These are phyloP conservation scores for Neurospora africana DNA, from an alignment of 495 filamentous ascomycete genomes.

Conservation along the genomic window DNA sequence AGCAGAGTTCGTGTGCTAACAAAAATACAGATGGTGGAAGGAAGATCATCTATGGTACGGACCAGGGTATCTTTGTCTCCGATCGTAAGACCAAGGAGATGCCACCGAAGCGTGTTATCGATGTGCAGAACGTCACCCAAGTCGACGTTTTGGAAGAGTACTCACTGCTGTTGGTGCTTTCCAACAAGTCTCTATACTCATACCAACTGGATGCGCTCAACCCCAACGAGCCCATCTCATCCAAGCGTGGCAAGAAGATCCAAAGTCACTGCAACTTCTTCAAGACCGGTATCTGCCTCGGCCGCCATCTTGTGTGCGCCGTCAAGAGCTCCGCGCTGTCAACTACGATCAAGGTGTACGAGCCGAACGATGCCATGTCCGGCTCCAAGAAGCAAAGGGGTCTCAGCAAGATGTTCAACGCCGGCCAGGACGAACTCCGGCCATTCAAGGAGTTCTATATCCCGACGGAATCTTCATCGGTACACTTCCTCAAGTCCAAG, in stretches of 20 bases:
- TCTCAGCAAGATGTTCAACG: conserved; percentile 87
- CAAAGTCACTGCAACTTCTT: conserved; percentile 96
- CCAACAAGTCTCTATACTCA: conserved; percentile 81
- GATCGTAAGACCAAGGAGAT: conserved; percentile 70
- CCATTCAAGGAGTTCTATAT: conserved; percentile 99
- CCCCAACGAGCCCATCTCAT: conserved; percentile 62
- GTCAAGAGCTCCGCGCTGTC: conserved; percentile 85
- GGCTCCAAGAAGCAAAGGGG: conserved; percentile 86
- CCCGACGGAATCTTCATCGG: conserved; percentile 87
- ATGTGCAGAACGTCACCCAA: conserved; percentile 80
- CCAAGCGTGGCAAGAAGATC: conserved; percentile 92
- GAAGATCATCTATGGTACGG: conserved; percentile 88
- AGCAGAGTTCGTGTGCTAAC: conserved; percentile 21
- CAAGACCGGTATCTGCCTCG: conserved; percentile 89
- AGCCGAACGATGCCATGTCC: conserved; percentile 84
- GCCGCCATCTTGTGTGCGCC: conserved; percentile 86
- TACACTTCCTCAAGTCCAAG: conserved; percentile 94
- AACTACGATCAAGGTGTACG: conserved; percentile 94
- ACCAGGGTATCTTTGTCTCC: conserved; percentile 81
- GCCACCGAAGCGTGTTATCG: conserved; percentile 74
- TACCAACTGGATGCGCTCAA: conserved; percentile 78
- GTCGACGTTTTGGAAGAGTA: conserved; percentile 96
- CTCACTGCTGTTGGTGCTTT: conserved; percentile 78
- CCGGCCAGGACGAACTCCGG: conserved; percentile 85
- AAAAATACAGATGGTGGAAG: conserved; percentile 64